Base-by-base conservation (phyloP, 805 yeast species). In the Komagataella pastoris region DNA sequence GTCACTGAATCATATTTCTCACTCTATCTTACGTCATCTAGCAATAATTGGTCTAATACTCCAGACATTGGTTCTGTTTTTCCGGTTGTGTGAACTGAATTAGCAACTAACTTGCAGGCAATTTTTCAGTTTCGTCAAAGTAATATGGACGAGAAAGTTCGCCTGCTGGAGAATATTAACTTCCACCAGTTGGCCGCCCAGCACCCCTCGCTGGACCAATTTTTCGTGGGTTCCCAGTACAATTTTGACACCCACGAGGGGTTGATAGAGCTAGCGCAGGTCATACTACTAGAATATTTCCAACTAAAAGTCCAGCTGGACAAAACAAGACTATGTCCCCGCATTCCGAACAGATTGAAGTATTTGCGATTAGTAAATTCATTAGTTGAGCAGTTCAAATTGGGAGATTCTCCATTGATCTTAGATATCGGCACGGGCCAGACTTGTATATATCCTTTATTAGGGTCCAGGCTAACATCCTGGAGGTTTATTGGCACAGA, bases 31-130 rank as follows among this genome's bases (percentile, higher is more conserved):
- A 75, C 85, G 59, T 87, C 95, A 55, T 85, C 89, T 55, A 87
- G 76, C 36, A 87, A 74, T 50, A 83, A 70, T 61, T 86, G 90
- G 65, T 87, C 95, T 30, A 87, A 65, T 10, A 72, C 58, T 61
- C 71, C 63, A 14, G 79, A 69, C 76, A 75, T 73, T 47, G 49
- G 54, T 44, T n/a, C 12, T 17, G 17, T 18, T 7, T 21, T 2
- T 3, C 23, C 17, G 36, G 7, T 2, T 46, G 12, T 12, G 6
- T 52, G 19, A n/a, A 21, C 18, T 18, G 49, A 45, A 24, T 7
- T 14, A 23, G 50, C 17, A 10, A 49, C 50, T 14, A 10, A 49
- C 50, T 14, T 45, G 18, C 23, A 18, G 24, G 40, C 14, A 30
- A 30, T 30, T 30, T 30, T 30, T 30, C 40, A 30, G 40, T 30